Evolutionary conservation across 768 basidiomycete species (phyloP), one percentile per base, ranked within the genome.

Genomic region (Sarcodon sp.): DNA sequence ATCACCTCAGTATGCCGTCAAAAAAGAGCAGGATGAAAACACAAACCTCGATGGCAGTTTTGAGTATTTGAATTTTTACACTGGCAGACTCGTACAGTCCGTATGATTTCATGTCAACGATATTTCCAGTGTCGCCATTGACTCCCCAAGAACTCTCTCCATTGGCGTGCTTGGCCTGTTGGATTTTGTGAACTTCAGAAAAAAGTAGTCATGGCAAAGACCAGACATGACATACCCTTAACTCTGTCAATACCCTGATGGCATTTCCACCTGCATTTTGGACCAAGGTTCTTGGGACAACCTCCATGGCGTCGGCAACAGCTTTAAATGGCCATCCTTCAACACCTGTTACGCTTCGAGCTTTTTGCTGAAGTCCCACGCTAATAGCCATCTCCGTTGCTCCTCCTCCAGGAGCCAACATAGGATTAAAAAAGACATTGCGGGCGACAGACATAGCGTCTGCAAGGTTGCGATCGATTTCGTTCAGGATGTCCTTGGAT

Each of bases 351-450:
- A 96, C 72, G 43, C 70, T 79, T 57, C 85, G 72, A 15, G 88
- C 87, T 62, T 83, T 87, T 7, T 76, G 72, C 44, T 87, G 84
- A 54, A 98, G 64, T 1, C 84, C 89, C 3, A 96, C 90, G 34
- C 81, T 82, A 64, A 98, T 82, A 0, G 94, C 96, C 91, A 98
- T 97, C 69, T 99, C 96, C 3, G 91, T 94, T 21, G 96, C 94
- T 38, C 96, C 94, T 15, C 94, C 93, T 6, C 94, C 94, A 0
- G 94, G 94, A 0, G 85, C 87, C n/a, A 99, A 79, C 5, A 72
- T 66, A 3, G 96, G 96, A 67, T 97, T 88, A 69, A 98, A 97
- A 52, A 96, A 83, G 39, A 91, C 93, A 59, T 98, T 99, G 21
- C 94, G 82, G 3, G 94, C 94, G 48, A 98, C 93, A 35, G 84